These are phyloP conservation scores for Recurvomyces mirabilis DNA, from an alignment of 495 filamentous ascomycete genomes.

Conservation along the genomic window DNA sequence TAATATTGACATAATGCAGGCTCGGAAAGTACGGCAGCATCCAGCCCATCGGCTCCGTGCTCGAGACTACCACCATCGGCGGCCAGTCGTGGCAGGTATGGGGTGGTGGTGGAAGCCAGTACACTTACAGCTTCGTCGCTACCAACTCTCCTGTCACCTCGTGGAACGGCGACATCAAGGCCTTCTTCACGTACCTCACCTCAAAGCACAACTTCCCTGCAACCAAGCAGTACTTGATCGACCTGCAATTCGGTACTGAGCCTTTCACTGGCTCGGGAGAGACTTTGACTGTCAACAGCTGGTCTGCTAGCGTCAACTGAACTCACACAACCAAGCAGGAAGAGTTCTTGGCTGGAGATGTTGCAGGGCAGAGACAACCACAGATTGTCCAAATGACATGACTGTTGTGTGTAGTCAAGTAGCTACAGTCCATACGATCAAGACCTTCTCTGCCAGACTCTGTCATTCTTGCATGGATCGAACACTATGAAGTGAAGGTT, in stretches of 20 bases:
- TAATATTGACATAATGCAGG: slow-evolving; percentile 19
- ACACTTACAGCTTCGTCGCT: slow-evolving; percentile 39
- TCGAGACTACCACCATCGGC: slow-evolving; percentile 26
- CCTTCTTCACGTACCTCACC: slow-evolving; percentile 36
- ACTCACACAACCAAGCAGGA: too few relatives aligned
- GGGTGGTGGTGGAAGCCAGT: slow-evolving; percentile 34
- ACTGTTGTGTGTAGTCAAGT: too few relatives aligned
- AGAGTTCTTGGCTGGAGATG: too few relatives aligned
- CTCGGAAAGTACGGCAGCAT: slow-evolving; percentile 30
- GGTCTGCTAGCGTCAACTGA: slow-evolving; percentile 4
- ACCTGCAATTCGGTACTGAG: slow-evolving; percentile 37
- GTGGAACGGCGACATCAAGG: slow-evolving; percentile 34
- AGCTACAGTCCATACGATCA: too few relatives aligned
- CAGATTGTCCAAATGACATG: too few relatives aligned
- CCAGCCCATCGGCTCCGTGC: slow-evolving; percentile 34
- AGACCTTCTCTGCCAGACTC: too few relatives aligned
- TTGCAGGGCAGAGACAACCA: too few relatives aligned
- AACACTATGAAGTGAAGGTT: too few relatives aligned
- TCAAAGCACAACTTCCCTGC: slow-evolving; percentile 31
- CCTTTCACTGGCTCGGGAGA: slow-evolving; percentile 30
- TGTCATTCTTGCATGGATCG: too few relatives aligned
- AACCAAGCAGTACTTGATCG: slow-evolving; percentile 36
- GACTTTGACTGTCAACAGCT: slow-evolving; percentile 3
- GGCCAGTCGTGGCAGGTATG: slow-evolving; percentile 33
- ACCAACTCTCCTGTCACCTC: slow-evolving; percentile 23